Conservation (phyloP, 1,284 basidiomycete genomes). For the Tilletia setariae region DNA sequence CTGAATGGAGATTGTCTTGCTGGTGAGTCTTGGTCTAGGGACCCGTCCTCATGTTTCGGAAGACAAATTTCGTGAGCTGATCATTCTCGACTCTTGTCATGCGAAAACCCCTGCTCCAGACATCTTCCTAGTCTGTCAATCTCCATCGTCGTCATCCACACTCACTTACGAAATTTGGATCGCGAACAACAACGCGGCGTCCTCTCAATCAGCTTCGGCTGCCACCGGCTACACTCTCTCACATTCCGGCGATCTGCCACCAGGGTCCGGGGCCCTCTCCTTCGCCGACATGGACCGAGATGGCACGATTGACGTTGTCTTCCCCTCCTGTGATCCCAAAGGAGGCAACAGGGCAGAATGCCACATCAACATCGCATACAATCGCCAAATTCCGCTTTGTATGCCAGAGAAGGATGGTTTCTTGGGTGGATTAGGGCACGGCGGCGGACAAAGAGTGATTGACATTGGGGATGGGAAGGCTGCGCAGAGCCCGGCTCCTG, state of each 20-base stretch:
- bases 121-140: slow-evolving; percentile 78
- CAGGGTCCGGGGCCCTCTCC: slow-evolving; percentile 72
- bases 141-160: slow-evolving; percentile 17
- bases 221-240: slow-evolving; percentile 68
- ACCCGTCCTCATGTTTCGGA: too few relatives aligned
- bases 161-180: slow-evolving; percentile 77
- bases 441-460: slow-evolving; percentile 9
- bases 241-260: slow-evolving; percentile 69
- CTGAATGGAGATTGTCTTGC: slow-evolving; percentile 93
- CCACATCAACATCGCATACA: slow-evolving; percentile 86
- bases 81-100: background rate
- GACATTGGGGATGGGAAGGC: slow-evolving; percentile 24
- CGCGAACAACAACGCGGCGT: slow-evolving; percentile 26
- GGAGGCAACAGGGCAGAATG: slow-evolving; percentile 62
- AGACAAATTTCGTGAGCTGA: too few relatives aligned
- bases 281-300: slow-evolving; percentile 95
- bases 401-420: slow-evolving; percentile 35
- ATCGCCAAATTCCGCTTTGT: slow-evolving; percentile 83
- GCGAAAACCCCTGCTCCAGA: slow-evolving; percentile 59
- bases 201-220: background rate
- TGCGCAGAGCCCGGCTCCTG: slow-evolving; percentile 55
- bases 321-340: slow-evolving; percentile 68
- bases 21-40: slow-evolving; percentile 58
- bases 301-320: slow-evolving; percentile 92
- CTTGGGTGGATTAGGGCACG: slow-evolving; percentile 18